These are phyloP conservation scores for Tympanopsis confertula DNA, from an alignment of 2,329 filamentous ascomycete species.

Conservation along the genomic window DNA sequence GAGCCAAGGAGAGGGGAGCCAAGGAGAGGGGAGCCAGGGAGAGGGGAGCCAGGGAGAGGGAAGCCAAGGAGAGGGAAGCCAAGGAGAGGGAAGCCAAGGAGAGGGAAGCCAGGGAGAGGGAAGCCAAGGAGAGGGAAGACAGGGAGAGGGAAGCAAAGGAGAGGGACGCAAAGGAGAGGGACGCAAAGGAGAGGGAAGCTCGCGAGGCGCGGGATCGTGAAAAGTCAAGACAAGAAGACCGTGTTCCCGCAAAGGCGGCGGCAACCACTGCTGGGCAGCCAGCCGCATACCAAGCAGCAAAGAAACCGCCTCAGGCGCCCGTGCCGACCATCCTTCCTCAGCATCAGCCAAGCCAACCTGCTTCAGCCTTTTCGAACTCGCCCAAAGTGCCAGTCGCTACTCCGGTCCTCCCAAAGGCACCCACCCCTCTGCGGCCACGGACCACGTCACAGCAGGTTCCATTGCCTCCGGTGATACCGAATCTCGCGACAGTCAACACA, in stretches of 20 bases:
- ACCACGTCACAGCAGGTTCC: conserved; percentile 64
- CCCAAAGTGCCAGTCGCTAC: conserved; percentile 71
- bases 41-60: background rate
- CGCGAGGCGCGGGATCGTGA: too few species aligned
- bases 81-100: conserved; percentile 6
- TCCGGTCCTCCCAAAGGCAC: conserved; percentile 70
- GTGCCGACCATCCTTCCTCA: conserved; percentile 41
- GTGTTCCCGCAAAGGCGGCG: too few species aligned
- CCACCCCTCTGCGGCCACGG: conserved; percentile 66
- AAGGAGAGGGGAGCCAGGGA: background rate
- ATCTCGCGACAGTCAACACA: conserved; percentile 9
- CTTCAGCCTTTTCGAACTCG: conserved; percentile 51
- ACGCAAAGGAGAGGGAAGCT: conserved; percentile 25
- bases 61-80: conserved; percentile 13
- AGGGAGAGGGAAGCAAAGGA: conserved; percentile 29
- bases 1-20: background rate
- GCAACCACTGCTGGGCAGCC: too few species aligned
- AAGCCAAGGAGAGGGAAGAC: conserved; percentile 30
- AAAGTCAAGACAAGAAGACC: too few species aligned
- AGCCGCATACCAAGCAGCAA: conserved; percentile 28
- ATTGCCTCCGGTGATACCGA: conserved; percentile 21
- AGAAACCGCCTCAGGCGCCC: conserved; percentile 27
- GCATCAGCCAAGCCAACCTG: conserved; percentile 40
- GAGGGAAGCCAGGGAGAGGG: conserved; percentile 14
- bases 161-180: conserved; percentile 17